phyloP scores from a whole-genome alignment of 306 rosid genomes.

The Prunus davidiana region DNA sequence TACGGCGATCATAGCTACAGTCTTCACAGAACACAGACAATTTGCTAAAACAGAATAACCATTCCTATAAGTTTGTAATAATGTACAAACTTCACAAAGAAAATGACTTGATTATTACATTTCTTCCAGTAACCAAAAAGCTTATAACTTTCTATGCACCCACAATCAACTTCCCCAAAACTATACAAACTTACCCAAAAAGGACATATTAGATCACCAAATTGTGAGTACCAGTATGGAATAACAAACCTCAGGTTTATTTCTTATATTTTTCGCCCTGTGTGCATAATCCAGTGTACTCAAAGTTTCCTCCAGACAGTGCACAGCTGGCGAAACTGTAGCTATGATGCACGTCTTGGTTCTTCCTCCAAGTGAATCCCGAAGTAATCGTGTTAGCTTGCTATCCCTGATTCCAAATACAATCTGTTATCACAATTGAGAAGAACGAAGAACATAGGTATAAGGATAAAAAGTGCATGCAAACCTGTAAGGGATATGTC shows the following conservation, averaged over 20 bases:
- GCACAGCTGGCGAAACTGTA: slow-evolving; percentile 97
- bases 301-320: slow-evolving; percentile 90
- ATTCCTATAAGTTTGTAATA: background rate
- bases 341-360: slow-evolving; percentile 98
- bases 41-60: background rate
- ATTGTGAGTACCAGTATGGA: background rate
- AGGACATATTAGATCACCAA: background rate
- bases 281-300: slow-evolving; percentile 97
- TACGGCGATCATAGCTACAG: background rate
- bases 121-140: background rate
- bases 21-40: background rate
- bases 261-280: slow-evolving; percentile 83
- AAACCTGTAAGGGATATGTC: slow-evolving; percentile 94
- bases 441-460: background rate
- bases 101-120: background rate
- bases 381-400: slow-evolving; percentile 91
- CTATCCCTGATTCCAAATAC: slow-evolving; percentile 70
- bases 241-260: slow-evolving; percentile 89
- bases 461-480: background rate
- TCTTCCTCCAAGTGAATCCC: slow-evolving; percentile 99
- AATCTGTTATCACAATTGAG: slow-evolving; percentile 5
- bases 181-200: background rate
- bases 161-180: background rate
- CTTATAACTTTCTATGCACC: background rate
- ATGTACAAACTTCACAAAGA: background rate